Percentiles rank a stretch among this genome's conserved stretches.
Evolutionary conservation across 1,284 basidiomycete species (phyloP).

Genomic region (Schizopora paradoxa): DNA sequence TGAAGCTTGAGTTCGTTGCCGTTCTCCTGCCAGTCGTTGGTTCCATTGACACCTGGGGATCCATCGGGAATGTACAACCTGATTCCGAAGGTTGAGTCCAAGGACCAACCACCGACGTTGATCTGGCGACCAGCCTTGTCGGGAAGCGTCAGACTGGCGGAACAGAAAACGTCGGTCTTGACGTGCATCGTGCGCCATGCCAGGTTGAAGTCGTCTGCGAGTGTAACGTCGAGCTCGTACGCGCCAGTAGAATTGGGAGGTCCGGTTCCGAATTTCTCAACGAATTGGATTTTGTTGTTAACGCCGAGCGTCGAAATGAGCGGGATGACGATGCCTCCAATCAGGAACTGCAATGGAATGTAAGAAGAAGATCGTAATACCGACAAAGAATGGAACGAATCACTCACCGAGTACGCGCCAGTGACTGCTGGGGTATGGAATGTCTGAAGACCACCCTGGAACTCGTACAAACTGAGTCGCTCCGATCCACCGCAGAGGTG

Average conservation of each 20-base stretch:
- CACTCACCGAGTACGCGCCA: constrained; percentile 58
- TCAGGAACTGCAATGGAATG: constrained; percentile 54
- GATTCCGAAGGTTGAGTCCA: constrained; percentile 61
- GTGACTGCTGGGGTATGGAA: constrained; percentile 62
- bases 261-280: constrained; percentile 60
- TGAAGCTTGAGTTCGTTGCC: constrained; percentile 44
- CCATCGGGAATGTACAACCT: constrained; percentile 61
- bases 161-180: constrained; percentile 71
- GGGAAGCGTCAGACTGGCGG: constrained; percentile 64
- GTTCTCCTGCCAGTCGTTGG: constrained; percentile 67
- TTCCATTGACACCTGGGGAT: constrained; percentile 50
- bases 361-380: no score
- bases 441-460: constrained; percentile 50
- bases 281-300: constrained; percentile 72
- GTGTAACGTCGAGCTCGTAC: constrained; percentile 64
- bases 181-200: constrained; percentile 73
- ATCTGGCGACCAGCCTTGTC: constrained; percentile 64
- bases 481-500: constrained; percentile 57
- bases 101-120: constrained; percentile 65
- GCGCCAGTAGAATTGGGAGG: constrained; percentile 66
- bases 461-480: constrained; percentile 47
- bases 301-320: constrained; percentile 68
- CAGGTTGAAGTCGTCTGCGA: constrained; percentile 45
- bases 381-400: background rate
- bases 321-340: constrained; percentile 59